A percentile compares a stretch with the other conserved stretches of the same genome.
These are phyloP conservation scores for Trichosporon coremiiforme DNA, from an alignment of 1,284 basidiomycete genomes.

Conservation along the genomic window DNA sequence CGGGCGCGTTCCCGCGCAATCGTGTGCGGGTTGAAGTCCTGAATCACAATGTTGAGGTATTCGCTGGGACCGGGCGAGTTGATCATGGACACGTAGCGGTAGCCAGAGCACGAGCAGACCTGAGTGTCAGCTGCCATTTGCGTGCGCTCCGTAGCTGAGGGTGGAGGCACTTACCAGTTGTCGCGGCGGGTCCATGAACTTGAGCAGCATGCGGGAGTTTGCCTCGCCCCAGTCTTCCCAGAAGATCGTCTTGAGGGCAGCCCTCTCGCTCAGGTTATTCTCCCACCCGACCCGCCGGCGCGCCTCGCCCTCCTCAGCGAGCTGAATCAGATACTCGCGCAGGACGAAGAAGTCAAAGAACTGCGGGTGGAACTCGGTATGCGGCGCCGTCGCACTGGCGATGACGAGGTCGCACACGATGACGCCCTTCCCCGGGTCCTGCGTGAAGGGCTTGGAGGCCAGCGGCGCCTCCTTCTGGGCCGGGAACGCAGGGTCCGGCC, in stretches of 20 bases:
- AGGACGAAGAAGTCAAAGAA: conserved; percentile 59
- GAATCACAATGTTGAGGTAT: conserved; percentile 28
- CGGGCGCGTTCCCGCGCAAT: conserved; percentile 22
- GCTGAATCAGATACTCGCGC: conserved; percentile 58
- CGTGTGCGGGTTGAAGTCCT: conserved; percentile 48
- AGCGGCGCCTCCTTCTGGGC: conserved; percentile 30
- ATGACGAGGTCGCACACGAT: conserved; percentile 51
- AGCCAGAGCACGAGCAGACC: conserved; percentile 52
- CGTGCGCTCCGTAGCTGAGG: too few relatives aligned
- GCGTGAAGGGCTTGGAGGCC: conserved; percentile 48
- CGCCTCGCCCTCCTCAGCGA: conserved; percentile 52
- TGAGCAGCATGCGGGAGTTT: conserved; percentile 41
- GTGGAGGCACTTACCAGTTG: conserved; percentile 35
- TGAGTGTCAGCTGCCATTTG: too few relatives aligned
- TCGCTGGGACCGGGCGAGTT: conserved; percentile 19
- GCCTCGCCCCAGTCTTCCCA: conserved; percentile 53
- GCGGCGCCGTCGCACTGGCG: conserved; percentile 21
- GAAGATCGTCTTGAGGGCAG: conserved; percentile 29
- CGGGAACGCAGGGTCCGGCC: conserved; percentile 54
- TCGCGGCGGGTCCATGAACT: conserved; percentile 34
- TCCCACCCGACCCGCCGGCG: conserved; percentile 49
- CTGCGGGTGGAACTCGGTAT: conserved; percentile 18
- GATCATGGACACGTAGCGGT: conserved; percentile 47
- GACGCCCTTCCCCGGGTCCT: conserved; percentile 48
- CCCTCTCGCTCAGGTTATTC: conserved; percentile 41